These are phyloP conservation scores for Adansonia grandidieri DNA, from an alignment of 441 rosid species.

Conservation along the genomic window DNA sequence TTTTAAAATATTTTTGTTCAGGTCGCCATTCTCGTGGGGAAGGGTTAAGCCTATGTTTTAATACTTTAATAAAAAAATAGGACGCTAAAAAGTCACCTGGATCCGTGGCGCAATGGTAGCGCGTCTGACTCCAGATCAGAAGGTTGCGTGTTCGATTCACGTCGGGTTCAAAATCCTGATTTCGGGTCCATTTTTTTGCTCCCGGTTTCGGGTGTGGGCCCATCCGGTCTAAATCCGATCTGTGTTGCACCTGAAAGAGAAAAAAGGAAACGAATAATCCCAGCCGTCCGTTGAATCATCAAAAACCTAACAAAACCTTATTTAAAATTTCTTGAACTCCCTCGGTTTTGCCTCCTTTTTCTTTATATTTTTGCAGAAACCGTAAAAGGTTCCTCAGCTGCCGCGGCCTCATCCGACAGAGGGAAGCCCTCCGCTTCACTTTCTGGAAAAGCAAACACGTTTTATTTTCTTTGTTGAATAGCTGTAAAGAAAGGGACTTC, in stretches of 20 bases:
- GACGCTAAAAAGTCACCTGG: conserved; percentile 32
- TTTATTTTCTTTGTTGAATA: too few relatives aligned
- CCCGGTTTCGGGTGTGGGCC: background rate
- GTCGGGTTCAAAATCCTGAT: conserved; percentile 79
- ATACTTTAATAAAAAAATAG: too few relatives aligned
- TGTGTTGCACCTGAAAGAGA: background rate
- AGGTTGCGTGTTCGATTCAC: conserved; percentile 99
- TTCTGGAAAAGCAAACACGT: too few relatives aligned
- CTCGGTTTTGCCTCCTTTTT: background rate
- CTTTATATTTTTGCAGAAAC: background rate
- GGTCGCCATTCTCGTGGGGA: too few relatives aligned
- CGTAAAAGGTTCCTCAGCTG: background rate
- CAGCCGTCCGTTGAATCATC: background rate
- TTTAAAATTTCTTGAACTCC: background rate
- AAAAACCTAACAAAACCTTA: conserved; percentile 10
- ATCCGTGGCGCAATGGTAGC: conserved; percentile 99
- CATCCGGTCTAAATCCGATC: background rate
- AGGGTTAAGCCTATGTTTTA: too few relatives aligned
- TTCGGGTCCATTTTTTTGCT: background rate
- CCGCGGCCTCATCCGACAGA: background rate
- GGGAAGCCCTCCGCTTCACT: background rate
- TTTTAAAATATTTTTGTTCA: too few relatives aligned
- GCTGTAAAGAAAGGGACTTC: too few relatives aligned
- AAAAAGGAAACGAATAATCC: background rate
- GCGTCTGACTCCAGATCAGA: conserved; percentile 99